Base-by-base conservation (phyloP, 805 yeast species). In the Yamadazyma takamatsuzukensis region DNA sequence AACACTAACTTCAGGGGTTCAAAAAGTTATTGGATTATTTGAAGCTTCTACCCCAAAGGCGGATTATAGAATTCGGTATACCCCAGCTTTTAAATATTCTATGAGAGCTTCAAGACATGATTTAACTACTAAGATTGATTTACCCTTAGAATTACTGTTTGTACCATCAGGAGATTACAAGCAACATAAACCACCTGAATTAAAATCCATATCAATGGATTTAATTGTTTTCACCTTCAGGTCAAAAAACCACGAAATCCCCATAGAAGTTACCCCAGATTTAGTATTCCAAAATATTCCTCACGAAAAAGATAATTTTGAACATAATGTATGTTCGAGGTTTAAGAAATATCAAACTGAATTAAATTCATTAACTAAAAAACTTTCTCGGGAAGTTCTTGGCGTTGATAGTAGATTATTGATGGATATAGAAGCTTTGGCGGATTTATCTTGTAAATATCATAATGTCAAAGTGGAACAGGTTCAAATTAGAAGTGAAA, bases 191-290 rank as follows among this genome's bases (percentile, higher is more conserved):
- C 31, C 40, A n/a, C 43, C 43, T 1, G 61, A 56, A 12, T 44
- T 62, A 28, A 51, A 44, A 27, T 37, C 47, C 15, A 38, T 64
- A 2, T 24, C 47, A 5, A 54, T 53, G 3, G 71, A 64, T 28
- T 37, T 64, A 17, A 50, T 61, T 5, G 59, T 56, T 3, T 47
- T 58, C 25, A 58, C 69, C 0, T 41, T 55, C 15, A 54, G 59
- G 38, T 55, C 66, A 1, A 60, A 57, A 30, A 45, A 48, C 15
- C 36, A 55, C 12, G 64, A 67, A 1, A 49, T 64, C 6, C 70
- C 69, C 0, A 47, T 64, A 3, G 66, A 55, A 18, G 32, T 64
- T 21, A 59, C 56, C 25, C 63, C 57, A n/a, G 69, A 59, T 29
- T 51, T 60, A 49, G 30, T 64, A 6, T 64, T 61, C 44, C 51